phyloP scores from a whole-genome alignment of 1,284 basidiomycete genomes.

The Athelia psychrophila region DNA sequence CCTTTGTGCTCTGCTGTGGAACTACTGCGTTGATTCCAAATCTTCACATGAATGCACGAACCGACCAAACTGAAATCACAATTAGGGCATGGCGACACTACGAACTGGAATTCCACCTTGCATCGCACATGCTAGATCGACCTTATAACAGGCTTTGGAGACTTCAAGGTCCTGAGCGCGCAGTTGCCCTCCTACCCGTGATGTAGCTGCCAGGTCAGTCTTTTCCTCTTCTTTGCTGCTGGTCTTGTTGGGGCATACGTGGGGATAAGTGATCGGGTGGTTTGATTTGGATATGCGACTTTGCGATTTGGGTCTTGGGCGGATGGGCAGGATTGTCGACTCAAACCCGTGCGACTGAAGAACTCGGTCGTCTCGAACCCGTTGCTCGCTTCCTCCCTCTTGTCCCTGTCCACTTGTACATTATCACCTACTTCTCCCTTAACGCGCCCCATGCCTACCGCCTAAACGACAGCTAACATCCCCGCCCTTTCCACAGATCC shows the following conservation, averaged over 20 bases:
- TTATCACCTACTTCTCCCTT: constrained; percentile 2
- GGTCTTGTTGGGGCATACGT: too few relatives aligned
- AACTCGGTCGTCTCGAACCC: too few relatives aligned
- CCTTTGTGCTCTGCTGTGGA: neutral
- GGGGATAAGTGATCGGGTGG: too few relatives aligned
- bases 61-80: neutral
- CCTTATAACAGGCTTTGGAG: constrained; percentile 56
- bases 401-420: neutral
- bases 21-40: neutral
- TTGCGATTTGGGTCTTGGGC: neutral
- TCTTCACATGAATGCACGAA: neutral
- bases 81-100: neutral
- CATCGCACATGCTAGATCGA: neutral
- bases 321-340: neutral
- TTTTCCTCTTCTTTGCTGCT: too few relatives aligned
- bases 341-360: too few relatives aligned
- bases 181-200: constrained; percentile 62
- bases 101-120: too few relatives aligned
- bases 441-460: constrained; percentile 2
- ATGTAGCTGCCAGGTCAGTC: constrained; percentile 60
- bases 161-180: constrained; percentile 56
- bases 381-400: too few relatives aligned
- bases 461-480: constrained; percentile 7
- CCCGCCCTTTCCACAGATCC: constrained; percentile 32
- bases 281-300: too few relatives aligned